Evolutionary conservation across 768 basidiomycete species (phyloP).

Genomic region (Astraeus odoratus): DNA sequence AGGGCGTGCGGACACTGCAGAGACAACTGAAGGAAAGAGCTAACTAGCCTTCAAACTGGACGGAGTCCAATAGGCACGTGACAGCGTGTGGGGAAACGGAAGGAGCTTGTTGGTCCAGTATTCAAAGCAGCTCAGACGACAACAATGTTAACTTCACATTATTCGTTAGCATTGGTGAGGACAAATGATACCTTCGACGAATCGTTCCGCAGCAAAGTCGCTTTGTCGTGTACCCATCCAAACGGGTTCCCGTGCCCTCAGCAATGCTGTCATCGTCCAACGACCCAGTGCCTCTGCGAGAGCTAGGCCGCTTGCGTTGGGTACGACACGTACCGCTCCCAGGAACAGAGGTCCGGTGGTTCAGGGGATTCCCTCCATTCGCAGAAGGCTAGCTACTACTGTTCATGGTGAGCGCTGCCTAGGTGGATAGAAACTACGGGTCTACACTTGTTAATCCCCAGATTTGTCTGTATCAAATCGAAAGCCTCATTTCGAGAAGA

Average conservation of each 20-base stretch:
- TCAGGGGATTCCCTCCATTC: neutral
- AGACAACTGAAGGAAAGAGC: too few relatives aligned
- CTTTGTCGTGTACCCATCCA: constrained; percentile 16
- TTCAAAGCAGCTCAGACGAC: neutral
- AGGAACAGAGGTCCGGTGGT: constrained; percentile 1
- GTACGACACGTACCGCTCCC: neutral
- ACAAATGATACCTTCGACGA: constrained; percentile 27
- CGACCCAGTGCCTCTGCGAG: constrained; percentile 7
- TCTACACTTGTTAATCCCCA: neutral
- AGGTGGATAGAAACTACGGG: neutral
- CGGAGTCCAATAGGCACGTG: too few relatives aligned
- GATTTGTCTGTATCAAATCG: constrained; percentile 7
- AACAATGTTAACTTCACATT: neutral
- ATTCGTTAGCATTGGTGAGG: neutral
- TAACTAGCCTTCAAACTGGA: too few relatives aligned
- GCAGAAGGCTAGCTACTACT: constrained; percentile 15
- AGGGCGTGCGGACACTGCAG: too few relatives aligned
- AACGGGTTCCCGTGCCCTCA: constrained; percentile 5
- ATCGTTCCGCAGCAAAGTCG: constrained; percentile 21
- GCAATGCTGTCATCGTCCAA: neutral
- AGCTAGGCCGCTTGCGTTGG: constrained; percentile 7
- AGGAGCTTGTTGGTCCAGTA: constrained; percentile 13
- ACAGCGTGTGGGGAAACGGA: constrained; percentile 11
- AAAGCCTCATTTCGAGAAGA: constrained; percentile 77
- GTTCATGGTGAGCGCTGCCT: constrained; percentile 11